A percentile compares a stretch with the other conserved stretches of the same genome.
Evolutionary conservation across 192 early-diverging fungal genomes (phyloP).

Genomic region (Coemansia sp.): DNA sequence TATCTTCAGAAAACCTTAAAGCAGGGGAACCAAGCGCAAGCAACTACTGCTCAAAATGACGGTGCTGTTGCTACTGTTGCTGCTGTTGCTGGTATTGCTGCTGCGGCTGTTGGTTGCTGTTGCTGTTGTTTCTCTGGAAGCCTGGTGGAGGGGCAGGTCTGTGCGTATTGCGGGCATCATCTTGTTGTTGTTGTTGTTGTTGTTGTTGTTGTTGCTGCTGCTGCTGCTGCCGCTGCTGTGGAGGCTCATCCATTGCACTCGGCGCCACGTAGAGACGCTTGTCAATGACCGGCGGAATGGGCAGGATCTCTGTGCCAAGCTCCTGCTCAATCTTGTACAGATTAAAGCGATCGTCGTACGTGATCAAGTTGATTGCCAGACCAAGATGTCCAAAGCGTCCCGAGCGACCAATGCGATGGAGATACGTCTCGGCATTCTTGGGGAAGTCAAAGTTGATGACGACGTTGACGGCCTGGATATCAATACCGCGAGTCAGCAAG

Average conservation of each 20-base stretch:
- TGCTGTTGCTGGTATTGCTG: neutral
- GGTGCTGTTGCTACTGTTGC: neutral
- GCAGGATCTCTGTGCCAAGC: constrained; percentile 96
- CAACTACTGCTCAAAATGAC: neutral
- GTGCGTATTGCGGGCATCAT: neutral
- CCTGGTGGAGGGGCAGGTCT: constrained; percentile 45
- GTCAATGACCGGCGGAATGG: constrained; percentile 97
- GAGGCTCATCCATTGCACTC: constrained; percentile 67
- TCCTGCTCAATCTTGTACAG: constrained; percentile 98
- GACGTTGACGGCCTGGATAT: constrained; percentile 99
- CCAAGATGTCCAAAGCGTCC: constrained; percentile 96
- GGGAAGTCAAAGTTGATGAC: constrained; percentile 99
- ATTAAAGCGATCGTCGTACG: constrained; percentile 97
- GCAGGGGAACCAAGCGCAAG: too few species aligned
- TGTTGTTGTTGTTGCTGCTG: constrained; percentile 6
- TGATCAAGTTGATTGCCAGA: constrained; percentile 97
- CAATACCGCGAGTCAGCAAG: constrained; percentile 96
- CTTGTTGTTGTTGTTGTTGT: neutral
- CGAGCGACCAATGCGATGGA: constrained; percentile 97
- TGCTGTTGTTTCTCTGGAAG: constrained; percentile 8
- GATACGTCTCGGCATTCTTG: constrained; percentile 98
- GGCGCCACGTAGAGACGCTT: constrained; percentile 86
- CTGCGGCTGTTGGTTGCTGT: constrained; percentile 5
- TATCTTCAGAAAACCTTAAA: too few species aligned
- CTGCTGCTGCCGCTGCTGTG: constrained; percentile 57